A percentile compares a stretch with the other conserved stretches of the same genome.
phyloP scores from a whole-genome alignment of 495 filamentous ascomycete species.

The Penicillium longicatenatum region DNA sequence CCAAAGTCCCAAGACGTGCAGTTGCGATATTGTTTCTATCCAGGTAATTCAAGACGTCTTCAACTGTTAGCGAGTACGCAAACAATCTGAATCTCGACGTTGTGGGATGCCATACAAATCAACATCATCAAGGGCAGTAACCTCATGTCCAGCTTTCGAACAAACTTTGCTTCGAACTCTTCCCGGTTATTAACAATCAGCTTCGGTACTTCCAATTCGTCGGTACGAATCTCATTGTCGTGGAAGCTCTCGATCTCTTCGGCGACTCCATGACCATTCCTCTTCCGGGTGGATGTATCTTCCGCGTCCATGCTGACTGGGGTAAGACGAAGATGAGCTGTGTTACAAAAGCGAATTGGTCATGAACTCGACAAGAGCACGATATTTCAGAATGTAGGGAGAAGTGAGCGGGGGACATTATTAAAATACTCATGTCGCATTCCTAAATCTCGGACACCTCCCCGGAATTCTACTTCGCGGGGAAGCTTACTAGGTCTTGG shows the following conservation, averaged over 20 bases:
- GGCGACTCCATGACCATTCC: not conserved
- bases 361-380: too few relatives aligned
- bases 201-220: not conserved
- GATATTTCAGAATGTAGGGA: not conserved
- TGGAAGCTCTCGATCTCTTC: conserved; percentile 2
- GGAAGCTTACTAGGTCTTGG: conserved; percentile 1
- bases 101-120: conserved; percentile 15
- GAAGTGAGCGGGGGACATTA: not conserved
- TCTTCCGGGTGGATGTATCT: not conserved
- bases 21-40: conserved; percentile 51
- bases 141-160: conserved; percentile 42
- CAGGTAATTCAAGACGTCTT: conserved; percentile 47
- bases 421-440: not conserved
- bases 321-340: not conserved
- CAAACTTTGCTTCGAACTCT: conserved; percentile 39
- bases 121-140: conserved; percentile 48
- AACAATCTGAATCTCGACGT: too few relatives aligned
- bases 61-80: not conserved
- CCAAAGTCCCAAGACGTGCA: conserved; percentile 44
- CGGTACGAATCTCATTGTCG: not conserved
- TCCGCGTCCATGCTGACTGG: not conserved
- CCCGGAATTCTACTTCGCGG: conserved; percentile 2
- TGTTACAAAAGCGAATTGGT: too few relatives aligned
- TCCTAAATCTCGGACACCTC: not conserved
- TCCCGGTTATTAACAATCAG: conserved; percentile 5